Evolutionary conservation across 164 flowering plant genomes (phyloP).

Genomic region (Magnolia sinica): DNA sequence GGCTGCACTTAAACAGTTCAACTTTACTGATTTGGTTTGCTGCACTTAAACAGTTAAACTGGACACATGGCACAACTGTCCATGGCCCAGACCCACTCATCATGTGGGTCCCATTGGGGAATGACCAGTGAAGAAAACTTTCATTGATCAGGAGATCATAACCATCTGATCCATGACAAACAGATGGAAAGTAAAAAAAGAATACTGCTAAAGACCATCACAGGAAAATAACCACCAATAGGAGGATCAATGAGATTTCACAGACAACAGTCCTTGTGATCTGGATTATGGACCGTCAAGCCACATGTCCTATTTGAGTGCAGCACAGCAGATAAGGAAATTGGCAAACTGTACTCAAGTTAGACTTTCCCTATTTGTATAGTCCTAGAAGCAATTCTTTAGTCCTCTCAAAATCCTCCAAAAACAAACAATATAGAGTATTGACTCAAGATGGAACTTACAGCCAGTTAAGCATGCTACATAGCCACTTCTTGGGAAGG

Average conservation of each 20-base stretch:
- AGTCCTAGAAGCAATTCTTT: neutral
- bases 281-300: neutral
- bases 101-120: no score
- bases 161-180: no score
- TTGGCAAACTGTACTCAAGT: neutral
- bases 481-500: constrained; percentile 93
- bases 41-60: no score
- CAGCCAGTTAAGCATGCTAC: constrained; percentile 95
- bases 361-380: neutral
- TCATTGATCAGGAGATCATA: no score
- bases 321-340: neutral
- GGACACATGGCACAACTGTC: no score
- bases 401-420: neutral
- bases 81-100: no score
- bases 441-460: constrained; percentile 43
- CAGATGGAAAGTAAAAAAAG: no score
- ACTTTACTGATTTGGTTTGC: no score
- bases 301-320: neutral
- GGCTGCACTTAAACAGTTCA: no score
- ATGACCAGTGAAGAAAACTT: no score
- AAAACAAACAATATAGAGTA: neutral
- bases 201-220: no score
- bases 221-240: neutral
- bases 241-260: neutral
- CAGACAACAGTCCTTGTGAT: neutral